These are phyloP conservation scores for Aspergillus affinis DNA, from an alignment of 495 filamentous ascomycete genomes.

Conservation along the genomic window DNA sequence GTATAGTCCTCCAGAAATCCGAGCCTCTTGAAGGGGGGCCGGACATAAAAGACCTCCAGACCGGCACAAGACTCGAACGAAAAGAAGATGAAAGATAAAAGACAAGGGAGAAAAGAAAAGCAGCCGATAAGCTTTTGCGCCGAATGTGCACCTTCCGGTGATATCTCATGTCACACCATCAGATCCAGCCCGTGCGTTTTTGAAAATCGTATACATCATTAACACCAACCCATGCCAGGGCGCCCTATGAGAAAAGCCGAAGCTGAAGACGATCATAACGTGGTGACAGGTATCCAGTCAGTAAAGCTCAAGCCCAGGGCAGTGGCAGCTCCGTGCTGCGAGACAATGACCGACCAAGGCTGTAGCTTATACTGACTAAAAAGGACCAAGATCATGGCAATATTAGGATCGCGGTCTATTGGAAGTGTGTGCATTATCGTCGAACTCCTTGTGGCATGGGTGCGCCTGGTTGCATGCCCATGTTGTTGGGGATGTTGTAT, in stretches of 20 bases:
- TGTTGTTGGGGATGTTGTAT: slow-evolving; percentile 36
- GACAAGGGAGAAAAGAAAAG: slow-evolving; percentile 28
- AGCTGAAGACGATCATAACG: slow-evolving; percentile 27
- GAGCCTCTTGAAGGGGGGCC: background rate
- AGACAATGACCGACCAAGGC: slow-evolving; percentile 17
- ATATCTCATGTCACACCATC: slow-evolving; percentile 31
- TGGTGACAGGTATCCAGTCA: background rate
- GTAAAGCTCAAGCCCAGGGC: background rate
- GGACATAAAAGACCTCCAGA: background rate
- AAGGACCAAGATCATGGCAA: slow-evolving; percentile 6
- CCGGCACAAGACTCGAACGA: background rate
- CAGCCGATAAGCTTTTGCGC: slow-evolving; percentile 36
- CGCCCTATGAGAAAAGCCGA: slow-evolving; percentile 20
- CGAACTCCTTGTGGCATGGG: slow-evolving; percentile 45
- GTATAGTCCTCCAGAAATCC: slow-evolving; percentile 5
- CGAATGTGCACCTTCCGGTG: slow-evolving; percentile 33
- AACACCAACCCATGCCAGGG: slow-evolving; percentile 48
- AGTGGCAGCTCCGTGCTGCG: background rate
- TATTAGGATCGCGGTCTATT: slow-evolving; percentile 9
- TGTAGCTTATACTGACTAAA: slow-evolving; percentile 10
- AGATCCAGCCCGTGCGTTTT: slow-evolving; percentile 37
- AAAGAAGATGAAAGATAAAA: slow-evolving; percentile 7
- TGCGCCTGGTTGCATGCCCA: slow-evolving; percentile 43
- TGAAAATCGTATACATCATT: slow-evolving; percentile 44
- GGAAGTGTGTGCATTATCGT: slow-evolving; percentile 14